Conservation (phyloP, 176 grass and related monocot species). For the Guadua angustifolia region DNA sequence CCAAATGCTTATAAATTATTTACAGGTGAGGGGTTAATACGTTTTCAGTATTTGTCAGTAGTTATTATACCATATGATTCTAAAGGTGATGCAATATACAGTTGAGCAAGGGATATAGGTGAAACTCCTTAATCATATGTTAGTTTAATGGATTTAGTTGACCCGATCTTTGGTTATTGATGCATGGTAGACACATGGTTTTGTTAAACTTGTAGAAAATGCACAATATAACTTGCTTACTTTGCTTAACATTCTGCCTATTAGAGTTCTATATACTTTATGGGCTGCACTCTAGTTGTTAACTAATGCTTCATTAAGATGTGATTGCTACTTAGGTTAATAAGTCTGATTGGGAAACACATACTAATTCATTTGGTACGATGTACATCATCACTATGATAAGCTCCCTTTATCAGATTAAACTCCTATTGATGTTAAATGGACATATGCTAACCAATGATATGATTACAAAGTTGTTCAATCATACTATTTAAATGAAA, state of each 20-base stretch:
- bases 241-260: background rate
- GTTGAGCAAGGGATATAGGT: background rate
- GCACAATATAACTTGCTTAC: background rate
- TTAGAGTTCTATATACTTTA: background rate
- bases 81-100: background rate
- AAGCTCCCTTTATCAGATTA: background rate
- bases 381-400: background rate
- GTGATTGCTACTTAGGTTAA: background rate
- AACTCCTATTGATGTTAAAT: background rate
- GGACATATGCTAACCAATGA: background rate
- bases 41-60: conserved; percentile 1
- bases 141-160: background rate
- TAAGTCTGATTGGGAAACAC: background rate
- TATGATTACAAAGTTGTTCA: background rate
- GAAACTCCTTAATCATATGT: background rate
- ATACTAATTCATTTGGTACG: background rate
- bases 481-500: background rate
- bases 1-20: conserved; percentile 85
- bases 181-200: conserved; percentile 4
- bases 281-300: background rate
- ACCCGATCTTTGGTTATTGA: background rate
- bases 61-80: background rate
- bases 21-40: conserved; percentile 50
- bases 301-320: background rate
- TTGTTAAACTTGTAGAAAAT: conserved; percentile 1